These are phyloP conservation scores for Lavandula angustifolia DNA, from an alignment of 257 asterid species.

Conservation along the genomic window DNA sequence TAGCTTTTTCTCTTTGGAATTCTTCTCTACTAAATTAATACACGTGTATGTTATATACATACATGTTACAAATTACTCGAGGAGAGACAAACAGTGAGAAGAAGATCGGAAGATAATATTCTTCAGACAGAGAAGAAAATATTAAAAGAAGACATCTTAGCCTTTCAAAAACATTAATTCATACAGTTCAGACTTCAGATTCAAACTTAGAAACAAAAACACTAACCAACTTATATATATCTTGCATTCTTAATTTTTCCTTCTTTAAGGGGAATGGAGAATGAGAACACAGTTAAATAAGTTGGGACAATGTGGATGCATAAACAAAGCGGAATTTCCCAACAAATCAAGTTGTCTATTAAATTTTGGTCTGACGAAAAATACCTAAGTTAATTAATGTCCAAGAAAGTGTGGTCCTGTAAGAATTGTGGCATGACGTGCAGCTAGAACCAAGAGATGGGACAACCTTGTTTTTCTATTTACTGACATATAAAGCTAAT, in stretches of 20 bases:
- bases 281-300: background rate
- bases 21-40: conserved; percentile 28
- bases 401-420: conserved; percentile 37
- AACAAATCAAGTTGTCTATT: conserved; percentile 20
- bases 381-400: conserved; percentile 22
- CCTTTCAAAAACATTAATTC: no score
- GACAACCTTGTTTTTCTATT: conserved; percentile 31
- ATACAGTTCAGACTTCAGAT: no score
- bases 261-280: no score
- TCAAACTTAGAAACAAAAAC: no score
- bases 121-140: no score
- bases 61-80: no score
- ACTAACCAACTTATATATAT: no score
- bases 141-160: no score
- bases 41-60: no score
- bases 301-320: background rate
- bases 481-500: conserved; percentile 27
- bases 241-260: no score
- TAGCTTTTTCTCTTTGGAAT: conserved; percentile 20
- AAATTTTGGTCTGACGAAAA: conserved; percentile 20
- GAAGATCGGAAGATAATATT: no score
- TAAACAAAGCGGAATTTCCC: background rate
- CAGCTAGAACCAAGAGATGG: conserved; percentile 39
- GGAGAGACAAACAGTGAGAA: no score
- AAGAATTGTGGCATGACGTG: background rate